Conservation (phyloP, 495 filamentous ascomycete species). For the Penicillium ucsense region DNA sequence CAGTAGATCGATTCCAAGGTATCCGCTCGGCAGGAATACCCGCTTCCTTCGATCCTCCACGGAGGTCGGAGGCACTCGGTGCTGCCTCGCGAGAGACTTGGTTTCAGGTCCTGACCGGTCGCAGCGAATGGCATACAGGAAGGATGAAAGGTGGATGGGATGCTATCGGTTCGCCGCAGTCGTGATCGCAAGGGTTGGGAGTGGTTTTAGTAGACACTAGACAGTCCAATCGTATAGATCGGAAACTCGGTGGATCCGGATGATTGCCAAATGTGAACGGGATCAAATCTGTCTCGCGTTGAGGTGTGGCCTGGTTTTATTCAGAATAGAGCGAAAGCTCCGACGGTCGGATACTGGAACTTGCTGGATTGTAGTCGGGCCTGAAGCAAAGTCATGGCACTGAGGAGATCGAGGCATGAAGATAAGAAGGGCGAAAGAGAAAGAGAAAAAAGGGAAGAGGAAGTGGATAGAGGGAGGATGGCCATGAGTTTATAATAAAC, state of each 20-base stretch:
- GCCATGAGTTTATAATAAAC: neutral
- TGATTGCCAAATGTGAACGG: neutral
- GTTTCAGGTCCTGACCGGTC: neutral
- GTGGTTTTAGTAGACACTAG: too few relatives aligned
- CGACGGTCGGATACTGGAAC: neutral
- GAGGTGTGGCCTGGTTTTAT: neutral
- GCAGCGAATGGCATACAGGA: conserved; percentile 1
- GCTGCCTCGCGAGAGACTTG: neutral
- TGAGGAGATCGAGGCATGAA: too few relatives aligned
- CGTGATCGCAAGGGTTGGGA: too few relatives aligned
- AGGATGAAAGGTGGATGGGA: too few relatives aligned
- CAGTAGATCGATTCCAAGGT: neutral
- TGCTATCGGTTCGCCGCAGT: too few relatives aligned
- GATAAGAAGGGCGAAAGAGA: neutral
- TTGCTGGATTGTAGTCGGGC: too few relatives aligned
- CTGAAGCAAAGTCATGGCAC: too few relatives aligned
- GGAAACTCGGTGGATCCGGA: neutral
- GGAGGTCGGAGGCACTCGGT: neutral
- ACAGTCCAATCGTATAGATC: too few relatives aligned
- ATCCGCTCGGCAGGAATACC: neutral
- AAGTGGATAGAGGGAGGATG: neutral
- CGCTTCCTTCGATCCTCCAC: too few relatives aligned
- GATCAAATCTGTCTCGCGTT: neutral
- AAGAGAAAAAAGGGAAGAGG: neutral
- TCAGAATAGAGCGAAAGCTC: neutral